Evolutionary conservation across 1,284 basidiomycete species (phyloP).

Genomic region (Phenoliferia sp.): DNA sequence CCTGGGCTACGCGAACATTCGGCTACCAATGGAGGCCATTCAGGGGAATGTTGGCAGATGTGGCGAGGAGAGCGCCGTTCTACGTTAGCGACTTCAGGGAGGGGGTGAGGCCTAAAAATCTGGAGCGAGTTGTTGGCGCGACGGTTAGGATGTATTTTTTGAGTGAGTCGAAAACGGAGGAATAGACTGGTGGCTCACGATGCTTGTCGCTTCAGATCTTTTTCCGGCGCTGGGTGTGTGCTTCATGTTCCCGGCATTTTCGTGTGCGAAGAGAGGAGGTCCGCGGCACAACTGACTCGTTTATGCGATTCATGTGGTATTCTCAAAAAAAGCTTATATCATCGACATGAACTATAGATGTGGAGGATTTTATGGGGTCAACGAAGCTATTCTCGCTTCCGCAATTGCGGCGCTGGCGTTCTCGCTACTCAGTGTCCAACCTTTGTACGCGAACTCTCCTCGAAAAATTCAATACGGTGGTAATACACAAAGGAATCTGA

Average conservation of each 20-base stretch:
- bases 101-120: conserved; percentile 53
- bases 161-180: conserved; percentile 51
- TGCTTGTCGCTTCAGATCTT: neutral
- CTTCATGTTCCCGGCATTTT: neutral
- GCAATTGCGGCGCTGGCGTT: conserved; percentile 84
- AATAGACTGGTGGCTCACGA: neutral
- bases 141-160: conserved; percentile 72
- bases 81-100: conserved; percentile 82
- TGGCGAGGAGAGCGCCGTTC: conserved; percentile 68
- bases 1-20: conserved; percentile 29
- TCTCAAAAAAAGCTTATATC: conserved; percentile 63
- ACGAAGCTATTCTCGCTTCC: conserved; percentile 61
- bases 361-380: conserved; percentile 80
- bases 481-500: conserved; percentile 39
- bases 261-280: neutral
- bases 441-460: conserved; percentile 43
- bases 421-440: conserved; percentile 82
- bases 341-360: conserved; percentile 84
- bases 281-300: neutral
- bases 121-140: conserved; percentile 58
- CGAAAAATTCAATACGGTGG: neutral
- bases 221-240: neutral
- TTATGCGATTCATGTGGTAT: neutral
- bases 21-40: conserved; percentile 35
- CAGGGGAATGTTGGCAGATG: conserved; percentile 68